These are phyloP conservation scores for Baorangia bicolor DNA, from an alignment of 768 basidiomycete species.

Conservation along the genomic window DNA sequence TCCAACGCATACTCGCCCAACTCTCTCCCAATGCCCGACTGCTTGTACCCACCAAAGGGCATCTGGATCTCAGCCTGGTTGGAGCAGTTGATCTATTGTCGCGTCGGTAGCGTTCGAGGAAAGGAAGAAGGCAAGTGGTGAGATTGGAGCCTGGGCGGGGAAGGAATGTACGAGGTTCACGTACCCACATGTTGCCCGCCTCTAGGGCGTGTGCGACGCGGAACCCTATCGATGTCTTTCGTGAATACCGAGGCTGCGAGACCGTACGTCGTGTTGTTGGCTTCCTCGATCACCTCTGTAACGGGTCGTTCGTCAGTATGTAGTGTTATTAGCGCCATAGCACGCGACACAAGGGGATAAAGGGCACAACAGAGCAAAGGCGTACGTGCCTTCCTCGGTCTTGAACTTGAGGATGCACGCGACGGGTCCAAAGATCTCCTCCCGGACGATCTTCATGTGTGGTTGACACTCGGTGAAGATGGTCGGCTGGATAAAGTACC, in stretches of 20 bases:
- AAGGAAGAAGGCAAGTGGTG: neutral
- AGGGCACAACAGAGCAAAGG: no score
- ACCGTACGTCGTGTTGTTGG: constrained; percentile 10
- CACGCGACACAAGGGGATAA: no score
- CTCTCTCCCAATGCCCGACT: constrained; percentile 9
- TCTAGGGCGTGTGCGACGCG: constrained; percentile 42
- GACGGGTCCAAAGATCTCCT: constrained; percentile 13
- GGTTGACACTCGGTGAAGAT: constrained; percentile 9
- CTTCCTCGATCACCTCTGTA: constrained; percentile 9
- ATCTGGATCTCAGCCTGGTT: constrained; percentile 8
- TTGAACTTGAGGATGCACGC: constrained; percentile 8
- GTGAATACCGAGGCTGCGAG: constrained; percentile 11
- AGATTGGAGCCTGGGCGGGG: neutral
- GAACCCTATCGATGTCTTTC: constrained; percentile 36
- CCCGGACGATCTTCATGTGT: constrained; percentile 12
- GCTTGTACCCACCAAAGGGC: constrained; percentile 13
- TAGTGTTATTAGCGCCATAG: no score
- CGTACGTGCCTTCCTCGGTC: constrained; percentile 1
- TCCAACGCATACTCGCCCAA: constrained; percentile 13
- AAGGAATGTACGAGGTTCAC: neutral
- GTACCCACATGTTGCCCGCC: constrained; percentile 60
- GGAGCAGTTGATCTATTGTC: constrained; percentile 1
- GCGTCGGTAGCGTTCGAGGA: neutral
- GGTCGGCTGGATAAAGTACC: constrained; percentile 12
- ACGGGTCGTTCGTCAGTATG: neutral